Evolutionary conservation across 2,329 filamentous ascomycete genomes (phyloP).

Genomic region (Claviceps humidiphila): DNA sequence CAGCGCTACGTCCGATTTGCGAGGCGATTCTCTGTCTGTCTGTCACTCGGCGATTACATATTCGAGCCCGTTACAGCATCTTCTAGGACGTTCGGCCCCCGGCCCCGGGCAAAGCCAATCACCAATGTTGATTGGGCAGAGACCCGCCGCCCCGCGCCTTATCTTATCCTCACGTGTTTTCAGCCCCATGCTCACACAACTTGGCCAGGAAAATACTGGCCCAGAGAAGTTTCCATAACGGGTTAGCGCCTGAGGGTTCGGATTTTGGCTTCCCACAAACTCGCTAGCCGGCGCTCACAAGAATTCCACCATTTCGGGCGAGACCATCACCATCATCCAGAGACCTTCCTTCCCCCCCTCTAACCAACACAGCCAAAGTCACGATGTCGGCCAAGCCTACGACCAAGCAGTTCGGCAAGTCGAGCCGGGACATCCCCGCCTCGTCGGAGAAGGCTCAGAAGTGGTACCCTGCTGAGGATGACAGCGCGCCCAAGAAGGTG

Average conservation of each 20-base stretch:
- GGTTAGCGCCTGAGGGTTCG: conserved; percentile 28
- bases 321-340: conserved; percentile 19
- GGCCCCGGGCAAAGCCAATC: neutral
- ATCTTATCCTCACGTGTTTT: conserved; percentile 26
- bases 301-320: conserved; percentile 28
- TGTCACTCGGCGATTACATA: neutral
- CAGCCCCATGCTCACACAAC: conserved; percentile 19
- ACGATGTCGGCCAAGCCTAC: conserved; percentile 63
- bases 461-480: conserved; percentile 97
- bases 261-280: conserved; percentile 31
- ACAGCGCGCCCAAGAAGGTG: conserved; percentile 85
- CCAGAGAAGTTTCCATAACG: conserved; percentile 15
- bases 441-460: conserved; percentile 88
- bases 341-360: conserved; percentile 14
- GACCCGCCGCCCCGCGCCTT: conserved; percentile 1
- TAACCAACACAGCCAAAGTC: conserved; percentile 28
- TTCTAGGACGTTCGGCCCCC: conserved; percentile 28
- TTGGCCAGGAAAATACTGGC: conserved; percentile 7
- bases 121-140: neutral
- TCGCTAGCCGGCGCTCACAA: conserved; percentile 28
- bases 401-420: conserved; percentile 97
- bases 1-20: too few relatives aligned
- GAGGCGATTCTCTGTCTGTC: neutral
- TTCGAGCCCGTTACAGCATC: conserved; percentile 16
- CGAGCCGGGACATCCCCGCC: conserved; percentile 81